These are phyloP conservation scores for Trypanosoma avium DNA, from an alignment of 208 protist genomes.

Conservation along the genomic window DNA sequence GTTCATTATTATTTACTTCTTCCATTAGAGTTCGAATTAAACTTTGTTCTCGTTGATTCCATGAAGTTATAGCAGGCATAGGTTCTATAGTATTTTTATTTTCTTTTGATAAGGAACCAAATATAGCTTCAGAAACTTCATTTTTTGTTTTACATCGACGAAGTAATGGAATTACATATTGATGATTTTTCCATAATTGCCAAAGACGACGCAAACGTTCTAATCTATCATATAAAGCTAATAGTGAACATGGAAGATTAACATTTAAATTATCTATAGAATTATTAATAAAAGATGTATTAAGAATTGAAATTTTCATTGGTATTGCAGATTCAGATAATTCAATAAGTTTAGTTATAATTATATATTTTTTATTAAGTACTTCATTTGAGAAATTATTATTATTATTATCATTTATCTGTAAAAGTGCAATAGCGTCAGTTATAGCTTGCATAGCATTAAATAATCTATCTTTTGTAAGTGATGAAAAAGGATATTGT, in stretches of 20 bases:
- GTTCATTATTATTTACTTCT: conserved; percentile 24
- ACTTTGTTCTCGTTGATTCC: conserved; percentile 46
- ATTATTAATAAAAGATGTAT: neutral
- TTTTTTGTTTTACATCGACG: conserved; percentile 22
- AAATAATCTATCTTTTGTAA: conserved; percentile 10
- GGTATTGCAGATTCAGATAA: conserved; percentile 67
- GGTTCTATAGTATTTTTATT: conserved; percentile 35
- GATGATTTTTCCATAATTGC: conserved; percentile 42
- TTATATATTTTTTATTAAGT: conserved; percentile 1
- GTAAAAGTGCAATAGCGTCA: conserved; percentile 9
- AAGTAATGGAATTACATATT: conserved; percentile 32
- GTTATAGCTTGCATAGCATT: conserved; percentile 21
- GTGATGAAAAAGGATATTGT: conserved; percentile 24
- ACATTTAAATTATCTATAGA: conserved; percentile 15
- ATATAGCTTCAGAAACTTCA: conserved; percentile 31
- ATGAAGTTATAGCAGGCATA: conserved; percentile 39
- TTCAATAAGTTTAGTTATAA: conserved; percentile 41
- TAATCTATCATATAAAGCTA: conserved; percentile 39
- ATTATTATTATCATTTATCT: neutral
- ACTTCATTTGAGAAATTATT: neutral
- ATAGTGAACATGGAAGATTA: conserved; percentile 28
- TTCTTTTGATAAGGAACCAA: conserved; percentile 26
- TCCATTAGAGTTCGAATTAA: conserved; percentile 42
- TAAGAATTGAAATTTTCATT: conserved; percentile 41
- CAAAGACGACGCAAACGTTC: conserved; percentile 40